These are phyloP conservation scores for Lophium mytilinum DNA, from an alignment of 495 filamentous ascomycete genomes.

Conservation along the genomic window DNA sequence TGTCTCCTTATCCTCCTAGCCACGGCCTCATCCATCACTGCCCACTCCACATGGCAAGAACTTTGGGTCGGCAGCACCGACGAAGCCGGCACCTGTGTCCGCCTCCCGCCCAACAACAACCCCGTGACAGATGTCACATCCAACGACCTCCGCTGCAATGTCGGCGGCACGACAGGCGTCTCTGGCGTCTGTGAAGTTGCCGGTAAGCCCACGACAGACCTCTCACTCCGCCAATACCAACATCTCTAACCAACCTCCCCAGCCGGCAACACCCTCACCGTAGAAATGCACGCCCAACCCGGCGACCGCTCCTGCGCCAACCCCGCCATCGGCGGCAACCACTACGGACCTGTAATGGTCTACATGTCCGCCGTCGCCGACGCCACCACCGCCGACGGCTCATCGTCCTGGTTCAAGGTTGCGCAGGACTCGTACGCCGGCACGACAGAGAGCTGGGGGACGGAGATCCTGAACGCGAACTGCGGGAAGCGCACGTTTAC, in stretches of 20 bases:
- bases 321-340: constrained; percentile 45
- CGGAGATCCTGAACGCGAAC: constrained; percentile 29
- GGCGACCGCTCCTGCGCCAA: constrained; percentile 38
- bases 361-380: constrained; percentile 48
- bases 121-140: constrained; percentile 12
- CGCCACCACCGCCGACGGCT: constrained; percentile 34
- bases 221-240: neutral
- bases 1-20: constrained; percentile 12
- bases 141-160: constrained; percentile 20
- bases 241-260: neutral
- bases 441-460: constrained; percentile 24
- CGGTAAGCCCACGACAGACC: constrained; percentile 3
- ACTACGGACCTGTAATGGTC: constrained; percentile 45
- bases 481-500: constrained; percentile 24
- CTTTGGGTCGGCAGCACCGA: constrained; percentile 23
- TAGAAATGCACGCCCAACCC: constrained; percentile 47
- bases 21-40: constrained; percentile 14
- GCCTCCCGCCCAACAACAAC: constrained; percentile 18
- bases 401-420: constrained; percentile 30
- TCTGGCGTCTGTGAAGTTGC: constrained; percentile 15
- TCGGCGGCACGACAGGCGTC: neutral
- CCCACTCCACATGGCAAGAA: constrained; percentile 26
- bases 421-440: constrained; percentile 23
- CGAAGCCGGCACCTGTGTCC: constrained; percentile 9
- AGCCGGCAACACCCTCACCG: constrained; percentile 38